Base-by-base conservation (phyloP, 2,329 filamentous ascomycete species). In the Lomentospora prolificans region DNA sequence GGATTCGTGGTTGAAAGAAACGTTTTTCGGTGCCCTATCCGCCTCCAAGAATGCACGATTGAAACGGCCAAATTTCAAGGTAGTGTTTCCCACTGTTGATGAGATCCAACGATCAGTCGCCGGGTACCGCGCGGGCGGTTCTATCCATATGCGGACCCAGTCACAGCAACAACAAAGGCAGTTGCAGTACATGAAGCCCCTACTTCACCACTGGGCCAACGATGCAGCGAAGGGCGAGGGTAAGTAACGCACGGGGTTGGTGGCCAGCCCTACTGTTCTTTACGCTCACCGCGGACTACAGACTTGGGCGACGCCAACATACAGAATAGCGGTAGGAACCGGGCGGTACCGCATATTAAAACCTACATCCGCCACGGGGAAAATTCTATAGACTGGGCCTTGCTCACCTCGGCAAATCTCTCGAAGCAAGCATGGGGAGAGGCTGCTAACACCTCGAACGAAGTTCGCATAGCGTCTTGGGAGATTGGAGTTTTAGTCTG, bases 361-460 rank as follows among this genome's bases (percentile, higher is more conserved):
- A 95, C 90, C 0, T 96, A 94, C 64, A 83, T 91, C 48, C 81
- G 87, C 3, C 90, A 78, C 61, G 70, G 72, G 55, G 61, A 67
- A n/a, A 64, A 71, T 17, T 68, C 70, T 0, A 84, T 95, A 39
- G 87, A 94, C 64, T 96, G 90, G 91, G 89, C 88, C 1, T 75
- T 96, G 60, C 67, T 95, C 2, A 95, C 89, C 0, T 94, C 88
- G n/a, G 90, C 90, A n/a, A 96, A 95, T 62, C 68, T 96, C 2
- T 94, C 88, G 1, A 92, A 85, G 59, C 90, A 95, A 69, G 90
- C 90, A 0, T 96, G 90, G 91, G 90, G 90, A 1, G 83, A 86
- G 36, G 74, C 79, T 2, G 67, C 66, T 1, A 81, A 78, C 58
- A 67, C 73, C 3, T 72, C 75, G 0, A 81, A 80, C 1, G 79